Percentiles rank a stretch among this genome's conserved stretches.
These are phyloP conservation scores for Moesziomyces sp. DNA, from an alignment of 1,284 basidiomycete genomes.

Conservation along the genomic window DNA sequence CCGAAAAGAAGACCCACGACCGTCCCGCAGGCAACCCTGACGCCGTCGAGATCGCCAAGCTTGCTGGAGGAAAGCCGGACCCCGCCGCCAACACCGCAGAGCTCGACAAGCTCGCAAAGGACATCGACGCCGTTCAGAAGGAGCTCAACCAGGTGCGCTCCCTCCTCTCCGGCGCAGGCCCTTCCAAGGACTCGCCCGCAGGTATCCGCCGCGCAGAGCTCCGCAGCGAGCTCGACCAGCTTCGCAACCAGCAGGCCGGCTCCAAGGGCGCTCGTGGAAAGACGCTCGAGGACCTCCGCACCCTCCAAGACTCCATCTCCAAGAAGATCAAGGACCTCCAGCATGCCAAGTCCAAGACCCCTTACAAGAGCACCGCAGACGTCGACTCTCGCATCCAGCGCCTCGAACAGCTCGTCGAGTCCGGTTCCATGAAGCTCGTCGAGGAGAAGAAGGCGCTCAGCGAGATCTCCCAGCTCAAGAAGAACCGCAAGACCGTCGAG, in stretches of 20 bases:
- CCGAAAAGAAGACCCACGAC: constrained; percentile 27
- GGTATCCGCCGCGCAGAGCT: constrained; percentile 81
- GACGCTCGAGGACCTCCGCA: constrained; percentile 83
- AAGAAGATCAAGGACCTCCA: constrained; percentile 95
- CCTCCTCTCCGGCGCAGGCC: constrained; percentile 69
- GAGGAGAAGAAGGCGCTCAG: constrained; percentile 94
- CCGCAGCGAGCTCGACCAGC: constrained; percentile 81
- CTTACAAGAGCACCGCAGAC: constrained; percentile 88
- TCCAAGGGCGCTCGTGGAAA: constrained; percentile 81
- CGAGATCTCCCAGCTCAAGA: constrained; percentile 79
- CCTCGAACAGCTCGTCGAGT: constrained; percentile 87
- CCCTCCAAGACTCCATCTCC: constrained; percentile 80
- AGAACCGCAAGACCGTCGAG: constrained; percentile 59
- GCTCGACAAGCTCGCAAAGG: constrained; percentile 61
- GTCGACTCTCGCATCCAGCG: constrained; percentile 81
- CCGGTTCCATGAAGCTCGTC: constrained; percentile 88
- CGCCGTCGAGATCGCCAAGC: constrained; percentile 62
- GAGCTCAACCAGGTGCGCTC: constrained; percentile 76
- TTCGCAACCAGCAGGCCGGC: constrained; percentile 83
- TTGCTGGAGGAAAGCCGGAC: constrained; percentile 64
- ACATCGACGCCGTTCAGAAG: constrained; percentile 59
- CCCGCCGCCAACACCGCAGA: constrained; percentile 57
- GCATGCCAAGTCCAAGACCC: constrained; percentile 80
- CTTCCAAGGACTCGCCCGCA: constrained; percentile 68
- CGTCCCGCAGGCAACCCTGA: constrained; percentile 46